Evolutionary conservation across 2,329 filamentous ascomycete genomes (phyloP), one percentile per base, ranked within the genome.

Genomic region (Dissoconium aciculare): DNA sequence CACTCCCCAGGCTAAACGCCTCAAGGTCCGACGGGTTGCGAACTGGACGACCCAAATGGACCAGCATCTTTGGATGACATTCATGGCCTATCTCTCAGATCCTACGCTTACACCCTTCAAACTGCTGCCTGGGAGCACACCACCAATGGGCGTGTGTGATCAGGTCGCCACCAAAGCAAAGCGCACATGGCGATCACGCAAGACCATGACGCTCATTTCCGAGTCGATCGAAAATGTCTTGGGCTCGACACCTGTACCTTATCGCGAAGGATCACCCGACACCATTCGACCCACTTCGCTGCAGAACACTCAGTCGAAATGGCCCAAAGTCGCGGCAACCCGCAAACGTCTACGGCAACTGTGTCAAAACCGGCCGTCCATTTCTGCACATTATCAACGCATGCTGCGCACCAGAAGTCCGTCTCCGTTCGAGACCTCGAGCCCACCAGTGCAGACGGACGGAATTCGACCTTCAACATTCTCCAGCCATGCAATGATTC

Each of bases 91-190:
- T 47, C 56, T 76, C n/a, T 68, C 72, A 38, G 71, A 76, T 49
- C 72, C 72, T 12, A 71, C 67, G 3, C 64, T 75, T 28, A 77
- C 72, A 1, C 72, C 72, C 0, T 76, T 76, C 60, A 76, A 76
- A 46, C 72, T 70, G 55, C 61, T 74, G 1, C 72, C 71, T 2
- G 71, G 72, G 28, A 71, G 67, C 26, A 62, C 68, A 17, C 72
- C 72, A 21, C 72, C 72, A 8, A 63, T 75, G 30, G 72, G 72
- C 11, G 69, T 76, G 15, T 75, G 71, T 40, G 64, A 71, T 43
- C 66, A 70, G 34, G 71, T 77, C 19, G 68, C 71, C 4, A 62
- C 69, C 29, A 64, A 70, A 49, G 72, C 72, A 17, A 68, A 66
- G 47, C 66, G 63, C 45, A 71, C 64, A 3, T 77, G 72, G 72